Evolutionary conservation across 495 filamentous ascomycete species (phyloP).

Genomic region (Penicillium flavigenum): DNA sequence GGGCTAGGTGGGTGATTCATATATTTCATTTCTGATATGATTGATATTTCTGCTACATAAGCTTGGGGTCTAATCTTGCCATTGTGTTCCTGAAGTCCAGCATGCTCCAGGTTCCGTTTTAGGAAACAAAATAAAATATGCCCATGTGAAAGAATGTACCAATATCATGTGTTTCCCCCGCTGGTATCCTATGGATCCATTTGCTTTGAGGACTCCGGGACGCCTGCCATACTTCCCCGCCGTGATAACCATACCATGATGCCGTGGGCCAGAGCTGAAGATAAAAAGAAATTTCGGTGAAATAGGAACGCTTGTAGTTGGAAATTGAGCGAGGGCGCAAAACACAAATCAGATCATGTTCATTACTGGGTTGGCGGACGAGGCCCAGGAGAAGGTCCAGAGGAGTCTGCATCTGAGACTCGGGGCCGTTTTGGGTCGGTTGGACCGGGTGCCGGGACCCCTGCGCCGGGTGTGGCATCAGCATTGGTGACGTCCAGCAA

Average conservation of each 20-base stretch:
- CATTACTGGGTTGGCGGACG: conserved; percentile 19
- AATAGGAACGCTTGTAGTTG: conserved; percentile 16
- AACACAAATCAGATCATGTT: conserved; percentile 2
- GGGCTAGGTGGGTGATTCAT: not conserved
- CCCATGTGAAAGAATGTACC: conserved; percentile 4
- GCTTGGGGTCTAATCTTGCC: too few species aligned
- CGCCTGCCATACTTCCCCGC: conserved; percentile 4
- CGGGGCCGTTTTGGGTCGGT: conserved; percentile 41
- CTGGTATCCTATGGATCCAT: not conserved
- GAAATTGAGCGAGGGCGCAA: conserved; percentile 11
- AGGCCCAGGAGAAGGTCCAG: conserved; percentile 16
- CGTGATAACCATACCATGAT: conserved; percentile 10
- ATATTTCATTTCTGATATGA: not conserved
- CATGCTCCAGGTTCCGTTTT: not conserved
- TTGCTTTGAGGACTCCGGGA: conserved; percentile 4
- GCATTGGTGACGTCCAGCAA: conserved; percentile 54
- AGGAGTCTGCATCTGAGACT: conserved; percentile 21
- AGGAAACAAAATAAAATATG: not conserved
- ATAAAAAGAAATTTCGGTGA: not conserved
- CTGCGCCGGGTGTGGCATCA: conserved; percentile 20
- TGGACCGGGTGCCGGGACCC: conserved; percentile 23
- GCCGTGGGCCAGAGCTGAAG: not conserved
- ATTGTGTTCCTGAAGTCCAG: not conserved
- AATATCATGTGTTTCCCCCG: not conserved
- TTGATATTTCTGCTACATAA: too few species aligned